These are phyloP conservation scores for Polyporus tsugae DNA, from an alignment of 1,284 basidiomycete genomes.

Conservation along the genomic window DNA sequence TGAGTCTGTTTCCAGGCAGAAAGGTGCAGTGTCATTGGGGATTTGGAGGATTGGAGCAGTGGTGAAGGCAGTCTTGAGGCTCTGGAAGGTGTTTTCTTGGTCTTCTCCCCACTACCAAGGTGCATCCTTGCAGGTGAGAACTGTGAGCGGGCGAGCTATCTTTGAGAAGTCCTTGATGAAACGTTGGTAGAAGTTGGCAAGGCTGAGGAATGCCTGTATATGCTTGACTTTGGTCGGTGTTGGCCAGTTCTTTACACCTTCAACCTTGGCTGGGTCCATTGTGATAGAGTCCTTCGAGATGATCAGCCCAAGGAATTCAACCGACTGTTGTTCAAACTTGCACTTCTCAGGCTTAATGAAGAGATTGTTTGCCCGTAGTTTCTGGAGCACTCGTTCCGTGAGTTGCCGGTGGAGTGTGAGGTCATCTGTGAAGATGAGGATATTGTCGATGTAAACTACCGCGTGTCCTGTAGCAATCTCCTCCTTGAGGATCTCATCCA, in stretches of 20 bases:
- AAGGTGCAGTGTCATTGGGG: background rate
- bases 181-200: conserved; percentile 29
- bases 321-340: conserved; percentile 38
- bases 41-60: background rate
- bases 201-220: conserved; percentile 23
- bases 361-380: conserved; percentile 40
- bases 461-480: conserved; percentile 10
- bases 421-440: conserved; percentile 16
- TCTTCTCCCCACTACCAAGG: conserved; percentile 31
- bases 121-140: conserved; percentile 23
- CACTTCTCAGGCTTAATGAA: conserved; percentile 48
- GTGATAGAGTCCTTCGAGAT: conserved; percentile 1
- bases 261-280: conserved; percentile 22
- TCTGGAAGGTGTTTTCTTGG: conserved; percentile 39
- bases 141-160: conserved; percentile 38
- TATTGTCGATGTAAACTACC: conserved; percentile 19
- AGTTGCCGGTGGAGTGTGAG: conserved; percentile 25
- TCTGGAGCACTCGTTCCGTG: conserved; percentile 39
- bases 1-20: conserved; percentile 1
- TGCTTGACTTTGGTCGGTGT: conserved; percentile 28
- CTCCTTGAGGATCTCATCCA: conserved; percentile 15
- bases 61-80: conserved; percentile 30
- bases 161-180: conserved; percentile 45
- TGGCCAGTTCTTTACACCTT: conserved; percentile 17
- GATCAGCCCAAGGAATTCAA: conserved; percentile 32